phyloP scores from a whole-genome alignment of 352 stramenopile species.

The Globisporangium sylvaticum region DNA sequence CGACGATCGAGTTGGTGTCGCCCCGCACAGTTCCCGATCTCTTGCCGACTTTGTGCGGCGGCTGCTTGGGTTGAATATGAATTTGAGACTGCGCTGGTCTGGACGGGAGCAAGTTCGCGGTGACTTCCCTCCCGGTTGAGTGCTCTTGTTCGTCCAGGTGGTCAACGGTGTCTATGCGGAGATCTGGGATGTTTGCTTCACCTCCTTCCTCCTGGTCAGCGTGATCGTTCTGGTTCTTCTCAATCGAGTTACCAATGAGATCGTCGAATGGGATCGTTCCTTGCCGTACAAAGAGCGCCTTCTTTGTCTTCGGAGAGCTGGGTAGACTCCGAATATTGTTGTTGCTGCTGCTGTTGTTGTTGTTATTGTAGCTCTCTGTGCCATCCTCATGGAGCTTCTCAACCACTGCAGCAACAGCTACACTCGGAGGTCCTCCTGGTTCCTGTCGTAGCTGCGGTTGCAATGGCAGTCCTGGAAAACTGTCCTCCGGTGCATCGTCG shows the following conservation, averaged over 20 bases:
- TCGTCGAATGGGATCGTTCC: conserved; percentile 5
- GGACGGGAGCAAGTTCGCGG: neutral
- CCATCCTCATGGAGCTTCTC: neutral
- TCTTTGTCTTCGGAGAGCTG: neutral
- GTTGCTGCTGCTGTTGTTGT: neutral
- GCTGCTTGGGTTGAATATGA: neutral
- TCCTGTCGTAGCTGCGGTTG: neutral
- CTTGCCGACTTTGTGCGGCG: neutral
- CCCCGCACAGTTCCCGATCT: neutral
- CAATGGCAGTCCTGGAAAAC: neutral
- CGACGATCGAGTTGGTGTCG: conserved; percentile 30
- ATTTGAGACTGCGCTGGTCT: neutral
- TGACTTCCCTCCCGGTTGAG: neutral
- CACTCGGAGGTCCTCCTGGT: neutral
- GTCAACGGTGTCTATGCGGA: neutral
- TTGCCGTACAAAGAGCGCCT: neutral
- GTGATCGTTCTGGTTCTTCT: neutral
- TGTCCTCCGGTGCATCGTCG: neutral
- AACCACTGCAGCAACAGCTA: neutral
- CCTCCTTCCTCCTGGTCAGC: neutral
- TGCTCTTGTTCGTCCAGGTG: neutral
- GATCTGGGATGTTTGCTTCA: neutral
- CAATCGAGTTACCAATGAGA: neutral
- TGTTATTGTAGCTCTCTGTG: neutral
- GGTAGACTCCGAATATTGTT: neutral